These are phyloP conservation scores for Kazachstania sp. DNA, from an alignment of 1,139 yeast genomes.

Conservation along the genomic window DNA sequence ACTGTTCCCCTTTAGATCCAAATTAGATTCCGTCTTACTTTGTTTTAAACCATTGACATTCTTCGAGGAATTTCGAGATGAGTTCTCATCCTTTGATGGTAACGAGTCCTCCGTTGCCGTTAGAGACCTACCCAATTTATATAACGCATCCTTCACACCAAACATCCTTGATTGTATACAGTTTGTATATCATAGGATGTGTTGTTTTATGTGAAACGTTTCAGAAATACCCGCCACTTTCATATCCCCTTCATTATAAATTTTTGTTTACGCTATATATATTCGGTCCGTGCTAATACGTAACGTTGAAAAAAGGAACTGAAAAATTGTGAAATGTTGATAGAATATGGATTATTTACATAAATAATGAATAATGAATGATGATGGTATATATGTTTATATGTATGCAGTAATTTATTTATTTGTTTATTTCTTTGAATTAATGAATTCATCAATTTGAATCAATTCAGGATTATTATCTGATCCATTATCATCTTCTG, in stretches of 20 bases:
- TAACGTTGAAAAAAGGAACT: no score
- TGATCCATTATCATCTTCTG: background rate
- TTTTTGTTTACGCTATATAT: no score
- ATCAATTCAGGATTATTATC: background rate
- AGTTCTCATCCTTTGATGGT: background rate
- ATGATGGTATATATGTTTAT: background rate
- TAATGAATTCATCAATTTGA: background rate
- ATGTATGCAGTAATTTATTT: no score
- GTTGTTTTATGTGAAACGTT: no score
- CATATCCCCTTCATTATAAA: no score
- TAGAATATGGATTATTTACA: slow-evolving; percentile 2
- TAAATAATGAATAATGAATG: background rate
- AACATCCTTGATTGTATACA: no score
- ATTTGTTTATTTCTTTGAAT: background rate
- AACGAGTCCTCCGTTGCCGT: slow-evolving; percentile 2
- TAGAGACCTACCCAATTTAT: slow-evolving; percentile 5
- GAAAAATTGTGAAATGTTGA: no score
- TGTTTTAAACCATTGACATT: background rate
- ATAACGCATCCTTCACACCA: slow-evolving; percentile 9
- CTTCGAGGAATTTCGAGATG: background rate
- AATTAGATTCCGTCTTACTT: background rate
- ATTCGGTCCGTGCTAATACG: no score
- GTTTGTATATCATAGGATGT: no score
- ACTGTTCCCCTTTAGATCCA: background rate
- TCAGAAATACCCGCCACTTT: no score